Conservation (phyloP, 768 basidiomycete species). For the Pluteus cervinus region DNA sequence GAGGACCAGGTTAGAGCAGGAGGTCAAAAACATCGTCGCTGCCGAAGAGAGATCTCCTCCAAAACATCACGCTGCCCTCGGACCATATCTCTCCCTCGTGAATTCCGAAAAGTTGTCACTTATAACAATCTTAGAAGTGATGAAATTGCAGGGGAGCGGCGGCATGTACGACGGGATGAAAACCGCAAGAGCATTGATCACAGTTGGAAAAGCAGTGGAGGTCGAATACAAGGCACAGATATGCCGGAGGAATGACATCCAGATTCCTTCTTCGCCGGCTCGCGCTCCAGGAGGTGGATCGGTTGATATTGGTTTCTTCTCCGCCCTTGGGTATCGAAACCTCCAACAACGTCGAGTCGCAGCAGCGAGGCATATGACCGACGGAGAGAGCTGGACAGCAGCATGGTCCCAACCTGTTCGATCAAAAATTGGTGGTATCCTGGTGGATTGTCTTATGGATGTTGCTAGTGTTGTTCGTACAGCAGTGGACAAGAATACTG, state of each 20-base stretch:
- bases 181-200: conserved; percentile 73
- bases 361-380: conserved; percentile 57
- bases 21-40: conserved; percentile 39
- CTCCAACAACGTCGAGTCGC: conserved; percentile 61
- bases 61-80: conserved; percentile 22
- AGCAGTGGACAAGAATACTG: conserved; percentile 49
- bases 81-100: conserved; percentile 73
- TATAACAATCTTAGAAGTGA: conserved; percentile 83
- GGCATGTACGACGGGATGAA: conserved; percentile 87
- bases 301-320: conserved; percentile 48
- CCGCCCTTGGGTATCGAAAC: conserved; percentile 51
- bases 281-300: too few relatives aligned
- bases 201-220: conserved; percentile 82
- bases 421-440: conserved; percentile 73
- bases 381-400: conserved; percentile 68
- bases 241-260: conserved; percentile 58
- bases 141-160: conserved; percentile 73
- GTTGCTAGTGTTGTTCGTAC: conserved; percentile 70
- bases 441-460: conserved; percentile 82
- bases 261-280: conserved; percentile 29
- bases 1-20: conserved; percentile 39
- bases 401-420: conserved; percentile 79
- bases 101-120: conserved; percentile 76
- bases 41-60: conserved; percentile 20
- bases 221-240: conserved; percentile 85